Conservation (phyloP, 345 rosid genomes). For the Cardiospermum halicacabum region DNA sequence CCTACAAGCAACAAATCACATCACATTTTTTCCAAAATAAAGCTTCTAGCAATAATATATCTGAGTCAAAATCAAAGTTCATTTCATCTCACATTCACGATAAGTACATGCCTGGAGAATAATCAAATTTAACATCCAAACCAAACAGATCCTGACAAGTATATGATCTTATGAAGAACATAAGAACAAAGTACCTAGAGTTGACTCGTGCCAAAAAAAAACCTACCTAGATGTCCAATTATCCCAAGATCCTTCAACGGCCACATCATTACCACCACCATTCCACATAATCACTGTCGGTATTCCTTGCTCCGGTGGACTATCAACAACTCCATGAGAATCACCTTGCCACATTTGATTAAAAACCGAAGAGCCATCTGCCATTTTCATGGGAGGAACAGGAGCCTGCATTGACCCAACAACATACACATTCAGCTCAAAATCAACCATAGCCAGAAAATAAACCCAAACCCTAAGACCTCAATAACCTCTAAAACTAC, state of each 20-base stretch:
- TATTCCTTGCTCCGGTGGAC: slow-evolving; percentile 53
- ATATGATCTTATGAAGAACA: background rate
- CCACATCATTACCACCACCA: slow-evolving; percentile 81
- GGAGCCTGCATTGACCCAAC: slow-evolving; percentile 59
- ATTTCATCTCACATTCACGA: background rate
- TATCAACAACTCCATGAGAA: slow-evolving; percentile 36
- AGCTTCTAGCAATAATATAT: background rate
- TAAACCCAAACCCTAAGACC: no score
- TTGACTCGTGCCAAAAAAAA: background rate
- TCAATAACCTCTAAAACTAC: no score
- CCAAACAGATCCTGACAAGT: background rate
- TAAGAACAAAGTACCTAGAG: background rate
- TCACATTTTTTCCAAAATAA: slow-evolving; percentile 3
- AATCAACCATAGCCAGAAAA: no score
- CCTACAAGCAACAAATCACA: slow-evolving; percentile 35
- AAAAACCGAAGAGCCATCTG: slow-evolving; percentile 35
- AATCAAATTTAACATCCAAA: background rate
- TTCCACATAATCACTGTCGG: slow-evolving; percentile 82
- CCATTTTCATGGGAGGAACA: slow-evolving; percentile 53
- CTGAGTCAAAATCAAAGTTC: background rate
- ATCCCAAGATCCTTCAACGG: slow-evolving; percentile 95
- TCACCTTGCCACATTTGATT: slow-evolving; percentile 50
- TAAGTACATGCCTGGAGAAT: background rate
- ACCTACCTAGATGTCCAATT: slow-evolving; percentile 70
- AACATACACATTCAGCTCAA: slow-evolving; percentile 14